Base-by-base conservation (phyloP, 345 rosid species). In the Linum lewisii region DNA sequence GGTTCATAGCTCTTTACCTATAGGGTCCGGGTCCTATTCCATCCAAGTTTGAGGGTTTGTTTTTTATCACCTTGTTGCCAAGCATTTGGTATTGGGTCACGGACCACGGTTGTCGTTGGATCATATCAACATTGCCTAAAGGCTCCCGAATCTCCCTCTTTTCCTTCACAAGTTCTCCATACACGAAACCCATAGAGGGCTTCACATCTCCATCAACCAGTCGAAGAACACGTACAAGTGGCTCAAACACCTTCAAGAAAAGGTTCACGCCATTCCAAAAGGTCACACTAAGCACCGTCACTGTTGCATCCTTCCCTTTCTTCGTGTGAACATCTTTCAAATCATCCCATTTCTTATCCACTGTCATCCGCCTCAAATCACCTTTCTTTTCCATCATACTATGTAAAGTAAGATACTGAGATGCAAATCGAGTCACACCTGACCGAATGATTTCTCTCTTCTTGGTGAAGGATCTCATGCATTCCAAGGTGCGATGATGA, bases 121-220 rank as follows among this genome's bases (percentile, higher is more conserved):
- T n/a, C n/a, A n/a, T n/a, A n/a, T n/a, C n/a, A n/a, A n/a, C n/a
- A n/a, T n/a, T n/a, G n/a, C n/a, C n/a, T n/a, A n/a, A n/a, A n/a
- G n/a, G n/a, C n/a, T n/a, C n/a, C 2, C 32, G 32, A 23, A 54
- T 54, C 16, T 54, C 58, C 4, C 9, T 23, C 4, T 23, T 54
- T 54, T 5, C 58, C 21, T 54, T 54, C 16, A 54, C 21, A 13
- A 54, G 21, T 23, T 54, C 58, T 4, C 58, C 25, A 54, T 54
- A 54, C 4, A 54, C 58, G 23, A 54, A 4, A 13, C 58, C 32
- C 32, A 26, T 26, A 2, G 6, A 26, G 6, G 6, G 32, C 58
- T 23, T 54, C 25, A 16, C 7, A 19, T 54, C 58, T 54, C 58
- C 58, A 54, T 54, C 25, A 54, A 54, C 58, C 19, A 54, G 7